Conservation (phyloP, 1,284 basidiomycete genomes). For the Peniophora sp. region DNA sequence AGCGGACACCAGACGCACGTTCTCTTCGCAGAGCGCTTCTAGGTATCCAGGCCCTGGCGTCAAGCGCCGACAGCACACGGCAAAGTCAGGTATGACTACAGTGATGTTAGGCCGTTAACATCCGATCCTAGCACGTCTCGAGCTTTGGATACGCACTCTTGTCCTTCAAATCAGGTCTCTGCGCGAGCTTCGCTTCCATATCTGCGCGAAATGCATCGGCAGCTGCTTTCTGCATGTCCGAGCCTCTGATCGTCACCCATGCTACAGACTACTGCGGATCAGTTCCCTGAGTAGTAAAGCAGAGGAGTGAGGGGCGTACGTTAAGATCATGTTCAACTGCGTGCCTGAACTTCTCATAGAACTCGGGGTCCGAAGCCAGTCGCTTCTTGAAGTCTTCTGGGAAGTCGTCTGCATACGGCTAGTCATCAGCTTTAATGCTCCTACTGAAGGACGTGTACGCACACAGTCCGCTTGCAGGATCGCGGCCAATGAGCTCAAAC, state of each 20-base stretch:
- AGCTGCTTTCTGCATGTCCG: slow-evolving; percentile 31
- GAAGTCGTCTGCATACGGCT: slow-evolving; percentile 31
- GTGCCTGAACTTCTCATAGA: slow-evolving; percentile 43
- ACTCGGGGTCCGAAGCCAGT: slow-evolving; percentile 35
- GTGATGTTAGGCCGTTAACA: background rate
- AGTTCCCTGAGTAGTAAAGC: background rate
- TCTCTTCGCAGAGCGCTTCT: slow-evolving; percentile 52
- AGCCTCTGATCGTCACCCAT: slow-evolving; percentile 34
- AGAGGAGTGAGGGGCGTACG: slow-evolving; percentile 22
- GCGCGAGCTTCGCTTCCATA: slow-evolving; percentile 44
- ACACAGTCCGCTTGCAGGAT: slow-evolving; percentile 34
- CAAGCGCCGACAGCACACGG: slow-evolving; percentile 29
- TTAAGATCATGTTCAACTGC: slow-evolving; percentile 46
- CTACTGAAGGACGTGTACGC: slow-evolving; percentile 12
- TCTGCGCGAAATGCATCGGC: slow-evolving; percentile 31
- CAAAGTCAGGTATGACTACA: slow-evolving; percentile 7
- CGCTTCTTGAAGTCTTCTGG: slow-evolving; percentile 43
- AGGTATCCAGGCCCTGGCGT: slow-evolving; percentile 64
- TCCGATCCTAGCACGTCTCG: no score
- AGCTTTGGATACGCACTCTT: slow-evolving; percentile 27
- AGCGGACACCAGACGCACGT: slow-evolving; percentile 27
- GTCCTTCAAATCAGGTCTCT: slow-evolving; percentile 54
- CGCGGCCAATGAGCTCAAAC: slow-evolving; percentile 27
- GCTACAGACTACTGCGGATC: slow-evolving; percentile 31
- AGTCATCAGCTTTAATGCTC: background rate